Evolutionary conservation across 805 yeast genomes (phyloP), one percentile per base, ranked within the genome.

Genomic region (Danielia reshetovae): DNA sequence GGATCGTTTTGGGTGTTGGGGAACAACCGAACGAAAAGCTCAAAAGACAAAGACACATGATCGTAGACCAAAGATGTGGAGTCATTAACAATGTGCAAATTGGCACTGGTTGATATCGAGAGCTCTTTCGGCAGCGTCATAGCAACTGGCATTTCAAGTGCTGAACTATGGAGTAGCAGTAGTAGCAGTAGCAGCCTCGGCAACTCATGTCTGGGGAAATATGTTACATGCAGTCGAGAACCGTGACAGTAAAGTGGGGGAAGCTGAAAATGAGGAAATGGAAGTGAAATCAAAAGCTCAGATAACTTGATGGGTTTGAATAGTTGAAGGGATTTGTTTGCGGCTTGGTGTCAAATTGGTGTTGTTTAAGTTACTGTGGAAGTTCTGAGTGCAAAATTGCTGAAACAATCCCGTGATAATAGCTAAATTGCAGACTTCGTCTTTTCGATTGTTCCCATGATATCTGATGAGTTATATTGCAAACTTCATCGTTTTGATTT

Each of bases 61-160:
- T 66, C 68, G 22, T 49, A 40, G 16, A 38, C 46, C 26, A 45
- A 41, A 8, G 45, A 17, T 3, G 55, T 35, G 5, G 61, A 57
- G 36, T 66, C 67, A 33, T 55, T 57, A 24, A 62, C 48, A 16
- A 66, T 49, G 15, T 51, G 52, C 24, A 65, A 55, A 22, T 52
- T 51, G 4, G 64, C 61, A 10, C 54, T 41, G 15, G 62, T 51
- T 5, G 60, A 45, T 4, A 55, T 32, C 8, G 60, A 48, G 5
- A 3, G 4, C 6, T n/a, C 25, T 5, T 18, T 19, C 10, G 4
- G 11, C 12, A 18, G 13, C 14, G 6, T 17, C 14, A 32, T 21
- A 11, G 41, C 39, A 6, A 34, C 45, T 9, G 54, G 49, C 37
- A 53, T 52, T n/a, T n/a, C n/a, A 50, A 43, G 46, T 12, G 11